Evolutionary conservation across 1,284 basidiomycete species (phyloP).

Genomic region (Porodaedalea pini): DNA sequence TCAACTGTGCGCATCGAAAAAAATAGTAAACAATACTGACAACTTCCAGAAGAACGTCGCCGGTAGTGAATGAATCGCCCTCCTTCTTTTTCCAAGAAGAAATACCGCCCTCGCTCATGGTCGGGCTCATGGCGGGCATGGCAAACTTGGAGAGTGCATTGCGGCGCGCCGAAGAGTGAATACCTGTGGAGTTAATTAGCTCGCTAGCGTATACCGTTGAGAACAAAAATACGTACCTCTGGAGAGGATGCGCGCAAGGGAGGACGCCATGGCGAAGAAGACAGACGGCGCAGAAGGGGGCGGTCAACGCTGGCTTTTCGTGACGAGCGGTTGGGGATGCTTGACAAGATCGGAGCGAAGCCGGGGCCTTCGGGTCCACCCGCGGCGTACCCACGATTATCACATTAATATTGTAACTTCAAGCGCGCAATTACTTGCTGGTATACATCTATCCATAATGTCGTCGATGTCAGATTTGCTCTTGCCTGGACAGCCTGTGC

Average conservation of each 20-base stretch:
- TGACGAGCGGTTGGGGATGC: conserved; percentile 10
- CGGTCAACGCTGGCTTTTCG: conserved; percentile 10
- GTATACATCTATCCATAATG: too few relatives aligned
- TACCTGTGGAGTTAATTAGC: conserved; percentile 43
- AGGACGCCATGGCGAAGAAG: conserved; percentile 49
- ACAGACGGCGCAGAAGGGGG: conserved; percentile 9
- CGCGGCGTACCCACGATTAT: background rate
- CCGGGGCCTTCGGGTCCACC: background rate
- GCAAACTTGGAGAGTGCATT: conserved; percentile 85
- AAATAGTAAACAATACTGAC: conserved; percentile 44
- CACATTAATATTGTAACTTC: too few relatives aligned
- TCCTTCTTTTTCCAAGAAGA: conserved; percentile 97
- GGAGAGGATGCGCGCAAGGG: conserved; percentile 63
- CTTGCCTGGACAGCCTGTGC: conserved; percentile 82
- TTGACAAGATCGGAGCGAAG: background rate
- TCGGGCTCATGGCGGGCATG: conserved; percentile 99
- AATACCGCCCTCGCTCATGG: conserved; percentile 99
- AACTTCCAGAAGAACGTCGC: conserved; percentile 93
- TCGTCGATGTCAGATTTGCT: conserved; percentile 44
- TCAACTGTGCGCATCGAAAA: conserved; percentile 21
- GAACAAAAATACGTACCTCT: conserved; percentile 47
- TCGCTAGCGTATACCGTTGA: background rate
- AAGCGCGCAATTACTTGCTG: too few relatives aligned
- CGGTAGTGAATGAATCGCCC: conserved; percentile 84
- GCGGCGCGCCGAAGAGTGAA: conserved; percentile 77